A percentile compares a stretch with the other conserved stretches of the same genome.
These are phyloP conservation scores for Coemansia sp. DNA, from an alignment of 192 early-diverging fungal genomes.

Conservation along the genomic window DNA sequence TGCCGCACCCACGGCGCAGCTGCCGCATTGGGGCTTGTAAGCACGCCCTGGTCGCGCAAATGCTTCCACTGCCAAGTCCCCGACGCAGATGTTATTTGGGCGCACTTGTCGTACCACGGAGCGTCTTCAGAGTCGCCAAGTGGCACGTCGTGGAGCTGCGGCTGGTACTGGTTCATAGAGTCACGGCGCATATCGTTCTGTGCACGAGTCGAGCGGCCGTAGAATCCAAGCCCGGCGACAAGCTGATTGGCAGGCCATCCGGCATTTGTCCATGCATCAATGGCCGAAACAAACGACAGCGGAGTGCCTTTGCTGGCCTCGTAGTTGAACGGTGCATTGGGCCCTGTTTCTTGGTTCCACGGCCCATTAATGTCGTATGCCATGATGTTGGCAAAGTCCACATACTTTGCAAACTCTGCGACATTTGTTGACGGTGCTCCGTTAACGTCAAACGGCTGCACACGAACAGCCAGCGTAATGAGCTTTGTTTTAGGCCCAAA, in stretches of 20 bases:
- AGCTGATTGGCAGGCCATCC: constrained; percentile 63
- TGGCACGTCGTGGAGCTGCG: constrained; percentile 37
- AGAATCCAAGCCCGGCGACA: constrained; percentile 61
- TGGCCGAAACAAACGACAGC: constrained; percentile 50
- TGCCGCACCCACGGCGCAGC: constrained; percentile 60
- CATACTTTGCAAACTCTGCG: constrained; percentile 59
- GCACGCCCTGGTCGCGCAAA: constrained; percentile 61
- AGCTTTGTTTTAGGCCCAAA: constrained; percentile 52
- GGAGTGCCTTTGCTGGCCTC: constrained; percentile 30
- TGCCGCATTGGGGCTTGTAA: constrained; percentile 48
- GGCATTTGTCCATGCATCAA: constrained; percentile 56
- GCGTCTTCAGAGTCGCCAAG: constrained; percentile 59
- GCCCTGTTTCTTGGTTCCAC: constrained; percentile 59
- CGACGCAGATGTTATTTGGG: constrained; percentile 9
- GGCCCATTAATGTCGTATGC: constrained; percentile 62
- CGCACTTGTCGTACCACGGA: constrained; percentile 41
- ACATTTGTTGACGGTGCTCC: constrained; percentile 54
- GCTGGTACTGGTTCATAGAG: constrained; percentile 49
- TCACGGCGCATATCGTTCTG: constrained; percentile 53
- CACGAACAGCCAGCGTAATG: constrained; percentile 67
- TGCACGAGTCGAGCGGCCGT: constrained; percentile 57
- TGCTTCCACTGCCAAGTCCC: constrained; percentile 69
- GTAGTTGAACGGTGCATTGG: constrained; percentile 60
- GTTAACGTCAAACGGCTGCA: constrained; percentile 59
- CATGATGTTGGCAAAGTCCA: constrained; percentile 72